phyloP scores from a whole-genome alignment of 768 basidiomycete species.

The Fistulinella prunicolor region DNA sequence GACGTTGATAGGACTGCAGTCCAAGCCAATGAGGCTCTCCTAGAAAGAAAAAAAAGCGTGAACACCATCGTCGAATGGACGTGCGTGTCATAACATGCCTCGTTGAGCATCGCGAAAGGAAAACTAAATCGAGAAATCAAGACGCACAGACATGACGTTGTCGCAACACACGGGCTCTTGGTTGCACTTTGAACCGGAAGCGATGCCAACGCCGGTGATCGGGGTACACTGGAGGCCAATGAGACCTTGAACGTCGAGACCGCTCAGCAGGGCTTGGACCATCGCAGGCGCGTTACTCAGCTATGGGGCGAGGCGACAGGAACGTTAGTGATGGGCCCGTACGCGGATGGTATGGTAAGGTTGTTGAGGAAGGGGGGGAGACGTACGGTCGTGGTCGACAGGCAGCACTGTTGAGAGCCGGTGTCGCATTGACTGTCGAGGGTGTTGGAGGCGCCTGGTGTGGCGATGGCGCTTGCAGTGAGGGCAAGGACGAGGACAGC shows the following conservation, averaged over 20 bases:
- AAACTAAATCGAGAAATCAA: too few species aligned
- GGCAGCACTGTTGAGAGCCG: conserved; percentile 12
- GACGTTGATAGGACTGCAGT: conserved; percentile 10
- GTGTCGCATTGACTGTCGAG: conserved; percentile 11
- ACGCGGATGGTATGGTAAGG: too few species aligned
- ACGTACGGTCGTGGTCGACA: neutral
- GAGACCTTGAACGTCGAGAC: neutral
- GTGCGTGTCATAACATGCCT: neutral
- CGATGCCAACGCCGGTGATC: neutral
- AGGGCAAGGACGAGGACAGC: conserved; percentile 13
- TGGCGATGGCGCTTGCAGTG: conserved; percentile 9
- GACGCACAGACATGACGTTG: too few species aligned
- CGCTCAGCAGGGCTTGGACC: neutral
- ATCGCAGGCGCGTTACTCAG: too few species aligned
- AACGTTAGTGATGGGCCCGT: too few species aligned
- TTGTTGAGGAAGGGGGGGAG: too few species aligned
- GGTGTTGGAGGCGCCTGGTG: neutral
- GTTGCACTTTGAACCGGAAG: neutral
- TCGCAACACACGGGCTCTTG: conserved; percentile 12
- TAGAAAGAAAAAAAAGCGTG: neutral
- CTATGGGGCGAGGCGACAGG: accelerated
- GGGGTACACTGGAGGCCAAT: neutral
- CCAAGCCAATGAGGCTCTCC: neutral
- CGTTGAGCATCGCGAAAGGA: too few species aligned
- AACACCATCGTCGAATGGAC: neutral